Evolutionary conservation across 345 rosid genomes (phyloP), one percentile per base, ranked within the genome.

Genomic region (Lepidium africanum): DNA sequence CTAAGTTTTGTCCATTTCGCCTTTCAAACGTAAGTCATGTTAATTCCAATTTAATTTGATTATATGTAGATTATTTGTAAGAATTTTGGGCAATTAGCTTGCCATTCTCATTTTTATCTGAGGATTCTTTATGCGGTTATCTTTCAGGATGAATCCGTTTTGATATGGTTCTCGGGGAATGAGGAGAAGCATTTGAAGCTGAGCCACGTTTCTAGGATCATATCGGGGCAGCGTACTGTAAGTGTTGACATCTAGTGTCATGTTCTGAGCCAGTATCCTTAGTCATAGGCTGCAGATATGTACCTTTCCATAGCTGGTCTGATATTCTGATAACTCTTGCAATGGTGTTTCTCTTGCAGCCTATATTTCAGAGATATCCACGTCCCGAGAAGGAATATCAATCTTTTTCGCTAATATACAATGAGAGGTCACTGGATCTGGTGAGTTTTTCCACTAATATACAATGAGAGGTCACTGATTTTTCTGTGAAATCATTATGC

Each of bases 311-410:
- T 66, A 33, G 59, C 15, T 51, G 25, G 39, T 70, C 39, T 32
- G 59, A 10, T 58, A 21, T 33, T 17, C 82, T 82, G 67, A 80
- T 75, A 51, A 52, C 8, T 45, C 55, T 25, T 52, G 55, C n/a
- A 16, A 60, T 60, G 63, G 49, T 16, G 32, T 54, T 71, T 69
- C 59, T 47, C 64, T 69, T 81, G 77, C 95, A 95, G 97, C 92
- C 96, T 61, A 91, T 91, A 74, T 95, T 95, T 77, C 97, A 91
- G 79, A 84, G 99, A 77, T 83, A 89, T 82, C 99, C 97, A 23
- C 91, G 97, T 21, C 99, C 99, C 4, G 99, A 95, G 79, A 95
- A 95, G 85, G 99, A 95, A 76, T 95, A 91, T 68, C 99, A 95
- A 69, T 94, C 99, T 6, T 94, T 94, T 81, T 94, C 99, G 10